Percentiles rank a stretch among this genome's conserved stretches.
These are phyloP conservation scores for Fusarium burgessii DNA, from an alignment of 2,329 filamentous ascomycete genomes.

Conservation along the genomic window DNA sequence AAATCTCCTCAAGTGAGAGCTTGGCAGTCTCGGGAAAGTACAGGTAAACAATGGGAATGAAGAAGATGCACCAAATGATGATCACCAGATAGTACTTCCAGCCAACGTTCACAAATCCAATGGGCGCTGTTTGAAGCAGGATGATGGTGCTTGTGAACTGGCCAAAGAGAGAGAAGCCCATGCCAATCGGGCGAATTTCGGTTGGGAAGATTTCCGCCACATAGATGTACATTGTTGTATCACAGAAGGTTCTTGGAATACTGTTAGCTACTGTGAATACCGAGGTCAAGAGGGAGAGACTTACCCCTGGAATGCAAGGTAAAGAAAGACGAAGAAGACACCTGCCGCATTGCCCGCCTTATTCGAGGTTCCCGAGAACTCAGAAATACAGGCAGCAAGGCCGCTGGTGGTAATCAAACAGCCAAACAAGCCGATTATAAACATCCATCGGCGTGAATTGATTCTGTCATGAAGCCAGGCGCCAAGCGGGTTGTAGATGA, in stretches of 20 bases:
- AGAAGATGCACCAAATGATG: constrained; percentile 54
- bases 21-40: constrained; percentile 49
- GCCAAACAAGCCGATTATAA: constrained; percentile 54
- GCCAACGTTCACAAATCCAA: constrained; percentile 55
- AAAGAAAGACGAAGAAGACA: constrained; percentile 58
- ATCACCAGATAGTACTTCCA: constrained; percentile 65
- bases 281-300: rapidly evolving
- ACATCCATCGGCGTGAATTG: constrained; percentile 59
- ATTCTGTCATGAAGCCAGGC: constrained; percentile 61
- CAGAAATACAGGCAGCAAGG: constrained; percentile 51
- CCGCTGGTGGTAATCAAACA: constrained; percentile 52
- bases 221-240: constrained; percentile 55
- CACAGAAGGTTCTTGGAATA: constrained; percentile 48
- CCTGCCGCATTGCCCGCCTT: constrained; percentile 54
- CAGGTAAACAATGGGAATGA: constrained; percentile 48
- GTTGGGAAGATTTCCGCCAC: constrained; percentile 57
- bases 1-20: constrained; percentile 57
- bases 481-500: constrained; percentile 62
- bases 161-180: constrained; percentile 63
- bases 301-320: constrained; percentile 60
- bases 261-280: rapidly evolving
- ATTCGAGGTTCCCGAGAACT: constrained; percentile 52
- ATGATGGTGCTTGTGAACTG: constrained; percentile 61
- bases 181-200: constrained; percentile 62
- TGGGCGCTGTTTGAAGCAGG: constrained; percentile 56